Evolutionary conservation across 1,284 basidiomycete species (phyloP).

Genomic region (Leccinum pallidistipes): DNA sequence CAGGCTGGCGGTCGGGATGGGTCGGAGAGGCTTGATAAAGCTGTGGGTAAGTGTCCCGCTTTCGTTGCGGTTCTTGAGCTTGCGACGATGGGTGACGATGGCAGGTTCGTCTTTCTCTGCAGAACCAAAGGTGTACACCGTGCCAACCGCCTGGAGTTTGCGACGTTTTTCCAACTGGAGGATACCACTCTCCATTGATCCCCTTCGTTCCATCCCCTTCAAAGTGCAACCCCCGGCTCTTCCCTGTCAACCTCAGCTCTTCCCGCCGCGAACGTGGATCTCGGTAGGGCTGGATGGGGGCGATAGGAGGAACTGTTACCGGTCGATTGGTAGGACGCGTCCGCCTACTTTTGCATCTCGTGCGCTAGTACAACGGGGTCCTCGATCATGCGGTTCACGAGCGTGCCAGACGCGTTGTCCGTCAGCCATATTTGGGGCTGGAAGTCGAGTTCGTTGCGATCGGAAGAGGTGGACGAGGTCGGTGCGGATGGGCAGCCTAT

Average conservation of each 20-base stretch:
- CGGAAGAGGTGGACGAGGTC: slow-evolving; percentile 54
- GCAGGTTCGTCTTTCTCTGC: too few species aligned
- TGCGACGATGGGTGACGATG: too few species aligned
- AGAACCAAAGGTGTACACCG: too few species aligned
- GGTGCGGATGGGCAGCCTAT: slow-evolving; percentile 42
- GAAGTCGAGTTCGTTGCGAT: slow-evolving; percentile 68
- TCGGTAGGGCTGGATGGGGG: too few species aligned
- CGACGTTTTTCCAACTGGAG: too few species aligned
- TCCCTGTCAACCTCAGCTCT: slow-evolving; percentile 21
- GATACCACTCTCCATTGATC: slow-evolving; percentile 40
- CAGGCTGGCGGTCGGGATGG: too few species aligned
- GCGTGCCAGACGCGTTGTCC: slow-evolving; percentile 83
- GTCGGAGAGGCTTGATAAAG: too few species aligned
- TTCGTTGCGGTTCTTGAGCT: too few species aligned
- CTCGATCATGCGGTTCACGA: slow-evolving; percentile 81
- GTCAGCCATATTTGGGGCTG: slow-evolving; percentile 82
- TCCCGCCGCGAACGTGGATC: slow-evolving; percentile 10
- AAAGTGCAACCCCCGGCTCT: slow-evolving; percentile 41
- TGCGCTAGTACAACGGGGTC: slow-evolving; percentile 83
- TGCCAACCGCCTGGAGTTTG: too few species aligned
- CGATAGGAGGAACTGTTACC: too few species aligned
- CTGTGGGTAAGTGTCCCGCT: too few species aligned
- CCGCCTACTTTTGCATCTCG: slow-evolving; percentile 82
- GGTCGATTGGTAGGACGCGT: slow-evolving; percentile 34
- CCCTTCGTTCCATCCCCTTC: slow-evolving; percentile 43